Conservation (phyloP, 2,329 filamentous ascomycete species). For the Nemania bipapillata region DNA sequence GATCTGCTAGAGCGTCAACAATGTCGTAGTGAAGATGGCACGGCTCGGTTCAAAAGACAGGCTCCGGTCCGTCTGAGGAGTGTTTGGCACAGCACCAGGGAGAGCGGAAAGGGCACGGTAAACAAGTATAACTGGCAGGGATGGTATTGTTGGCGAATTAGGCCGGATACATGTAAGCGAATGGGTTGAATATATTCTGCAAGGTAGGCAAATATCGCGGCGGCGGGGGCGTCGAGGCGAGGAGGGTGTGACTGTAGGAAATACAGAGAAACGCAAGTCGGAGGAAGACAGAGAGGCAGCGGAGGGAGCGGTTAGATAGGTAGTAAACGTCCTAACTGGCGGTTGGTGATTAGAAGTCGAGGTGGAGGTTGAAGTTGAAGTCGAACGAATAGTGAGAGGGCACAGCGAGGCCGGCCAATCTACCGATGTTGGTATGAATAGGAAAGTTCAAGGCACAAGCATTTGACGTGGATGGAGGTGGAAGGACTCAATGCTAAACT, state of each 20-base stretch:
- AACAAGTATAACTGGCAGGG: neutral
- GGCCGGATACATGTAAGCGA: slow-evolving; percentile 7
- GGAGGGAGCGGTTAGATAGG: slow-evolving; percentile 16
- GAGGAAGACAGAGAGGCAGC: slow-evolving; percentile 12
- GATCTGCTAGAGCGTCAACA: slow-evolving; percentile 9
- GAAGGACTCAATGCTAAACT: slow-evolving; percentile 12
- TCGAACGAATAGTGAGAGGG: slow-evolving; percentile 15
- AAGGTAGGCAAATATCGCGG: slow-evolving; percentile 4
- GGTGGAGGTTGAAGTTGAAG: slow-evolving; percentile 11
- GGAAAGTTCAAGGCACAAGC: slow-evolving; percentile 13
- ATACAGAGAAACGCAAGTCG: slow-evolving; percentile 8
- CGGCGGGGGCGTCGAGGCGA: slow-evolving; percentile 12
- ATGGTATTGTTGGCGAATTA: slow-evolving; percentile 3
- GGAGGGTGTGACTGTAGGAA: slow-evolving; percentile 6
- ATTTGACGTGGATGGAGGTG: slow-evolving; percentile 6
- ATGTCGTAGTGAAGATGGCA: slow-evolving; percentile 11
- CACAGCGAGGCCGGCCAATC: slow-evolving; percentile 22
- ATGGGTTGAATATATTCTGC: slow-evolving; percentile 1
- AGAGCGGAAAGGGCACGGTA: neutral
- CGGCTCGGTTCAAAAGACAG: neutral
- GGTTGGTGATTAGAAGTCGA: neutral
- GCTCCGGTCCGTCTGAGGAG: slow-evolving; percentile 9
- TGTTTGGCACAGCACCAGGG: slow-evolving; percentile 19
- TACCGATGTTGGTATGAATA: slow-evolving; percentile 7
- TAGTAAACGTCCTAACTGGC: slow-evolving; percentile 5